These are phyloP conservation scores for Aureobasidium sp. DNA, from an alignment of 2,329 filamentous ascomycete genomes.

Conservation along the genomic window DNA sequence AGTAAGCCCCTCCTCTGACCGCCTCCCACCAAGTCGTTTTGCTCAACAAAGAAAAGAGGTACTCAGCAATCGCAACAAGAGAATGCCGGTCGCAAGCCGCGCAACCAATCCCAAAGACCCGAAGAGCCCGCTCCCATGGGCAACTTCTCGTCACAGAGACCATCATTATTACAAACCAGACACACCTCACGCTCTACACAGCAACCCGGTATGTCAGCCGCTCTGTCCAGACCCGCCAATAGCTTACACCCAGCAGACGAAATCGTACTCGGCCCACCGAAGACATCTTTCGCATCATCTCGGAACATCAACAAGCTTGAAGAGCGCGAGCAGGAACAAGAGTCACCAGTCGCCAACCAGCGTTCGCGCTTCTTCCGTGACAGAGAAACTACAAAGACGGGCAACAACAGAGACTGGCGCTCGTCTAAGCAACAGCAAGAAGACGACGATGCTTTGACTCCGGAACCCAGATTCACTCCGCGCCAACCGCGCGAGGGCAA, in stretches of 20 bases:
- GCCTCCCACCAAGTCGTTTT: background rate
- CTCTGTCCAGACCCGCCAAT: background rate
- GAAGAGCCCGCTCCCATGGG: slow-evolving; percentile 30
- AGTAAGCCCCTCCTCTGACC: slow-evolving; percentile 46
- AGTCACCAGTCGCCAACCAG: slow-evolving; percentile 29
- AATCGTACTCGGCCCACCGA: slow-evolving; percentile 77
- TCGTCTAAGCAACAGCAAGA: slow-evolving; percentile 65
- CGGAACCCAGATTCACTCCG: slow-evolving; percentile 18
- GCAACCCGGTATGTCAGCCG: slow-evolving; percentile 5
- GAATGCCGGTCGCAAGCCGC: slow-evolving; percentile 14
- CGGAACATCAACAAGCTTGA: slow-evolving; percentile 44
- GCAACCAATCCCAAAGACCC: slow-evolving; percentile 16
- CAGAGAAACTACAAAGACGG: slow-evolving; percentile 33
- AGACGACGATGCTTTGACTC: slow-evolving; percentile 49
- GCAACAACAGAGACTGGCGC: slow-evolving; percentile 38
- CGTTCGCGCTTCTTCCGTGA: slow-evolving; percentile 38
- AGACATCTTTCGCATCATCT: slow-evolving; percentile 75
- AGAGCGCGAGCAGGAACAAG: slow-evolving; percentile 29
- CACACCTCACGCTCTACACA: slow-evolving; percentile 16
- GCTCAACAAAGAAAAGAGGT: slow-evolving; percentile 16
- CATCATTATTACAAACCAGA: slow-evolving; percentile 25
- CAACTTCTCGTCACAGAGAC: slow-evolving; percentile 29
- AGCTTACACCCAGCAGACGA: slow-evolving; percentile 49
- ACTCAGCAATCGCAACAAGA: slow-evolving; percentile 12
- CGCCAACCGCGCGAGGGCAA: slow-evolving; percentile 37